Conservation (phyloP, 352 stramenopile species). For the Globisporangium spiculum region DNA sequence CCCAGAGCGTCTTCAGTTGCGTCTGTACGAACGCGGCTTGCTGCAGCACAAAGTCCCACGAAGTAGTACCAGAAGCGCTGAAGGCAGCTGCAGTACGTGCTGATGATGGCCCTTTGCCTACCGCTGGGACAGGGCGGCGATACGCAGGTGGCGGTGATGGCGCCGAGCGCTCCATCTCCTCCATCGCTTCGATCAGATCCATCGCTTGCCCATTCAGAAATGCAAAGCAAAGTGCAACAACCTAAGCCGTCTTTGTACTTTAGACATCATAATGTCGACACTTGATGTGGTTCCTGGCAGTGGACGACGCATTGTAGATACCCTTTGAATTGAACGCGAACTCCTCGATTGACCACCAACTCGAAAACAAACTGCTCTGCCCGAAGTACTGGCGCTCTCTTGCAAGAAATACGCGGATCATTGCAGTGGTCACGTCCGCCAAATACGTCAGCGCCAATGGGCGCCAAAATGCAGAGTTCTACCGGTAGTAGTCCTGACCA, state of each 20-base stretch:
- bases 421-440: too few relatives aligned
- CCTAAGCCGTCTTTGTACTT: not conserved
- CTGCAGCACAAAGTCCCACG: conserved; percentile 41
- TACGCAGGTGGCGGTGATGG: not conserved
- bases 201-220: conserved; percentile 20
- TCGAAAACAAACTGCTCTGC: too few relatives aligned
- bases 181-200: conserved; percentile 61
- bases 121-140: not conserved
- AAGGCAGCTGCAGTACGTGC: not conserved
- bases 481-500: too few relatives aligned
- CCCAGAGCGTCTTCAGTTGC: conserved; percentile 40
- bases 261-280: too few relatives aligned
- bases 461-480: too few relatives aligned
- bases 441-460: too few relatives aligned
- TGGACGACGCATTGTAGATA: too few relatives aligned
- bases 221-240: not conserved
- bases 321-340: too few relatives aligned
- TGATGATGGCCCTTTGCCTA: not conserved
- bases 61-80: not conserved
- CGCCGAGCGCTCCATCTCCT: conserved; percentile 33
- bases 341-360: too few relatives aligned
- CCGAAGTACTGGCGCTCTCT: too few relatives aligned
- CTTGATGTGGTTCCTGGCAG: too few relatives aligned
- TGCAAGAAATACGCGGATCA: too few relatives aligned
- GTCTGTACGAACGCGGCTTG: conserved; percentile 42